Base-by-base conservation (phyloP, 306 rosid genomes). In the Ammopiptanthus mongolicus region DNA sequence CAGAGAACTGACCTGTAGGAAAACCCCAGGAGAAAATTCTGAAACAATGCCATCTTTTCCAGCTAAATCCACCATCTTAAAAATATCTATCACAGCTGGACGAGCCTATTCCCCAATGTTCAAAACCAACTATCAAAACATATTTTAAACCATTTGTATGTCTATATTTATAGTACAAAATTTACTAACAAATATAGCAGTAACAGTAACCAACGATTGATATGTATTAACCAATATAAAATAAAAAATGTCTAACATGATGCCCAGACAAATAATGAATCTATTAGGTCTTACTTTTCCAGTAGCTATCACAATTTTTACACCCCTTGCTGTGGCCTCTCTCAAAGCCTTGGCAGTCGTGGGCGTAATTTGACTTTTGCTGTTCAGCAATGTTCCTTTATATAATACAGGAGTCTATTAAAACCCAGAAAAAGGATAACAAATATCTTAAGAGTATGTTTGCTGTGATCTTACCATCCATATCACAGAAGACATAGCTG, bases 241-340 rank as follows among this genome's bases (percentile, higher is more conserved):
- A 65, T 44, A 82, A 61, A 77, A 41, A 75, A 23, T 34, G 61
- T 23, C 10, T 29, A 75, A 71, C 59, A 65, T 12, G 36, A 47
- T 46, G 69, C 52, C 63, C 63, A 42, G 46, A 77, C 39, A 67
- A 76, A 13, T 47, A 13, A 62, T 29, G 59, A 50, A 25, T 77
- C 63, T 39, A 81, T 11, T 42, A 17, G 44, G 17, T 60, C 93
- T 81, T 87, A 95, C 97, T 86, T 95, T 95, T 79, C 98, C 98
- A 0, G 98, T 95, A 80, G 98, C 98, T 69, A 95, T 88, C 76
- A 95, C 93, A 84, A 95, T 84, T 81, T 95, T 90, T 79, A 91
- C 92, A 79, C 97, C 99, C 85, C 93, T 92, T 34, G 85, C 84
- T 44, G 82, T 55, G 34, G 88, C 99, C 78, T 92, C 97, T 82